Evolutionary conservation across 768 basidiomycete genomes (phyloP), one percentile per base, ranked within the genome.

Genomic region (Suillus decipiens): DNA sequence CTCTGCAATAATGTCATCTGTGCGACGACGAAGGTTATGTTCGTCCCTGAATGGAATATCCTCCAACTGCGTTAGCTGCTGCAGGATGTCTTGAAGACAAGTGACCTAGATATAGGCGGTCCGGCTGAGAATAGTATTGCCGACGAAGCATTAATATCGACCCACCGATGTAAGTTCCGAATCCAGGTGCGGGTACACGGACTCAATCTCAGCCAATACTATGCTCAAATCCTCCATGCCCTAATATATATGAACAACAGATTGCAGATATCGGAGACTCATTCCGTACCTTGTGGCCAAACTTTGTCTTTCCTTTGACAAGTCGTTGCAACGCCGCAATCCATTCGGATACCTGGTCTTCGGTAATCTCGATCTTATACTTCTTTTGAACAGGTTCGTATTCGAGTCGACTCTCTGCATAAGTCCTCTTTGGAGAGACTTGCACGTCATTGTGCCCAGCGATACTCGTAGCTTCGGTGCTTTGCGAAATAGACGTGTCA

Each of bases 31-130:
- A 45, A 75, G 60, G 59, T 63, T 67, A 19, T 76, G 69, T 33
- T 66, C 63, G 58, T 75, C 75, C 33, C 70, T 70, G 0, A 72
- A 76, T 19, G 75, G 74, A 61, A 75, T 75, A 24, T 73, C 73
- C 24, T 66, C 41, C 7, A 76, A 63, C 45, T 66, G 56, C 14
- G 73, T 66, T 45, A 76, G 67, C 59, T 71, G 73, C 48, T 64
- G 63, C 47, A 75, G 10, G 58, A 59, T 64, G 54, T 67, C 64
- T 19, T 54, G 67, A 41, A 75, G 63, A 55, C 66, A 66, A 47
- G 42, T 48, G 15, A 56, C 65, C 75, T 76, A 51, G 22, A 47
- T 34, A 59, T 1, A 11, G 39, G 37, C 17, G 0, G 17, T 28
- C 66, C 54, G 62, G 47, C 37, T 22, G 50, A 31, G n/a, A 48